Percentiles rank a stretch among this genome's conserved stretches.
Conservation (phyloP, 352 stramenopile species). For the Globisporangium ultimum region DNA sequence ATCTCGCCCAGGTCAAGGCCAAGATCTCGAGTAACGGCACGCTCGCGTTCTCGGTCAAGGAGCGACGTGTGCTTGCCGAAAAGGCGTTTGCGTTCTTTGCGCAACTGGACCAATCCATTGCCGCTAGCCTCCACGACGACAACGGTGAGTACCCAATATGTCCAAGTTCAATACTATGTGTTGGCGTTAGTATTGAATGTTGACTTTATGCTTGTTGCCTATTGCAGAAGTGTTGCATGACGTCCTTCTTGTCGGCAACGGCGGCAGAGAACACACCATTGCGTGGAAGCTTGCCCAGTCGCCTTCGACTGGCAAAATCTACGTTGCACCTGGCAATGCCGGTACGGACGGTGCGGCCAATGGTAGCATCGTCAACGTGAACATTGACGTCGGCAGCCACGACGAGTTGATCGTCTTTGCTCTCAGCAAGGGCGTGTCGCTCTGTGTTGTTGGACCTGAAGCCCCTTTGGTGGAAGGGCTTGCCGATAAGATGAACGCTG, state of each 20-base stretch:
- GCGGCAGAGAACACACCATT: slow-evolving; percentile 94
- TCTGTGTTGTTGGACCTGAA: slow-evolving; percentile 98
- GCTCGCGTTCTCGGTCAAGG: slow-evolving; percentile 66
- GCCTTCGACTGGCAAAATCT: slow-evolving; percentile 69
- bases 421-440: slow-evolving; percentile 87
- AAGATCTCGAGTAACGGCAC: slow-evolving; percentile 63
- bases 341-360: slow-evolving; percentile 57
- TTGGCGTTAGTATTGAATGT: background rate
- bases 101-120: slow-evolving; percentile 65
- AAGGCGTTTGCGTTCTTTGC: slow-evolving; percentile 83
- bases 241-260: slow-evolving; percentile 91
- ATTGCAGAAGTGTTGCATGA: slow-evolving; percentile 56
- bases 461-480: slow-evolving; percentile 95
- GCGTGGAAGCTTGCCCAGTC: slow-evolving; percentile 91
- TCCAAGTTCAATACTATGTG: too few species aligned
- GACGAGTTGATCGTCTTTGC: slow-evolving; percentile 77
- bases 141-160: slow-evolving; percentile 21
- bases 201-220: background rate
- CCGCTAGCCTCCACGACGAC: slow-evolving; percentile 42
- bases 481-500: slow-evolving; percentile 91
- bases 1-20: slow-evolving; percentile 43
- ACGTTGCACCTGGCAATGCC: slow-evolving; percentile 90
- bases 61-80: slow-evolving; percentile 65
- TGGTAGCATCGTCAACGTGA: slow-evolving; percentile 74
- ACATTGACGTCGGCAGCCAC: slow-evolving; percentile 55